A percentile compares a stretch with the other conserved stretches of the same genome.
These are phyloP conservation scores for Corinectria fuckeliana DNA, from an alignment of 2,329 filamentous ascomycete species.

Conservation along the genomic window DNA sequence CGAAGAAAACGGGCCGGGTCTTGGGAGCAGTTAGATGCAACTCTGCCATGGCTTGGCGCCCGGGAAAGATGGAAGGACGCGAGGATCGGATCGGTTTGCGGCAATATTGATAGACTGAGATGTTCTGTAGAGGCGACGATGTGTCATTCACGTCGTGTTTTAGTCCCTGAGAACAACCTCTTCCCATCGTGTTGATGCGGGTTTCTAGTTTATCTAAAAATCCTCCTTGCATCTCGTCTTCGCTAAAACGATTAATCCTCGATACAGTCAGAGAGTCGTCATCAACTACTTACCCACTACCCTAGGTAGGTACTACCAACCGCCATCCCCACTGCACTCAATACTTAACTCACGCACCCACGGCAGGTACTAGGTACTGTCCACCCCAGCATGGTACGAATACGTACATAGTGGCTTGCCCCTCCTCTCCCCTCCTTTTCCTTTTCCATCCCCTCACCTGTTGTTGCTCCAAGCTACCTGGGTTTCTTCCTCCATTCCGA, in stretches of 20 bases:
- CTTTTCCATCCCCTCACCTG: slow-evolving; percentile 25
- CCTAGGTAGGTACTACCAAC: too few relatives aligned
- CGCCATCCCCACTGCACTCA: too few relatives aligned
- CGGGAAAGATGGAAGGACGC: background rate
- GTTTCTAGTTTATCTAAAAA: background rate
- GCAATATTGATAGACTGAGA: slow-evolving; percentile 9
- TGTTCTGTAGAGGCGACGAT: background rate
- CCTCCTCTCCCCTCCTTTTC: slow-evolving; percentile 19
- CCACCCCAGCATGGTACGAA: too few relatives aligned
- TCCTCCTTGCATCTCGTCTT: background rate
- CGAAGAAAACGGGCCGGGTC: slow-evolving; percentile 15
- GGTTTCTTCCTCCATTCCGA: background rate
- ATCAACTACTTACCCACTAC: background rate
- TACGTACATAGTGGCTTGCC: slow-evolving; percentile 11
- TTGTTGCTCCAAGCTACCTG: slow-evolving; percentile 18
- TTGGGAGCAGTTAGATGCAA: background rate
- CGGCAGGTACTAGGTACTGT: background rate
- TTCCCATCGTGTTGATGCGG: background rate
- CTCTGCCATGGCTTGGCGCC: background rate
- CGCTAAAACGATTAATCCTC: background rate
- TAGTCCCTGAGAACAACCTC: too few relatives aligned
- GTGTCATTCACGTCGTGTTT: slow-evolving; percentile 4
- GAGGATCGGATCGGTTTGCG: slow-evolving; percentile 1
- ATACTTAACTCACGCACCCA: background rate
- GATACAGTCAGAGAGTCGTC: background rate